phyloP scores from a whole-genome alignment of 1,284 basidiomycete species.

The Paramarasmius palmivorus region DNA sequence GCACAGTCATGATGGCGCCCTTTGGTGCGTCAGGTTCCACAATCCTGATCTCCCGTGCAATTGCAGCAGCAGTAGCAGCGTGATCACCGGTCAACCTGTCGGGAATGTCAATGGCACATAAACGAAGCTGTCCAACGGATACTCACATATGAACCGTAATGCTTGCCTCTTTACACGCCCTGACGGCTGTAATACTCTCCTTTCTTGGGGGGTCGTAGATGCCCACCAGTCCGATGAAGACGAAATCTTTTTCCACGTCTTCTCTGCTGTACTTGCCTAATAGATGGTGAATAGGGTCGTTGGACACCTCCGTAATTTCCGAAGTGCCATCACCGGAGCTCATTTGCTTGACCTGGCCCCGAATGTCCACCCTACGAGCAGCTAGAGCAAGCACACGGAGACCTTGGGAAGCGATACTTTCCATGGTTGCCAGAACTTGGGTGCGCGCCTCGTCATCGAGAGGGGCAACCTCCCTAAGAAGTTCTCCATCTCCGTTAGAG shows the following conservation, averaged over 20 bases:
- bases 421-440: constrained; percentile 47
- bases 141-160: constrained; percentile 67
- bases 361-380: constrained; percentile 20
- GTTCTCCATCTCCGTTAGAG: constrained; percentile 10
- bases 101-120: constrained; percentile 1
- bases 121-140: not conserved
- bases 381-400: constrained; percentile 43
- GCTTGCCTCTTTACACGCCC: constrained; percentile 61
- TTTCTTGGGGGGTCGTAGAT: constrained; percentile 73
- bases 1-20: constrained; percentile 52
- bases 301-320: no score
- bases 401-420: constrained; percentile 58
- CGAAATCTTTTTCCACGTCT: constrained; percentile 57
- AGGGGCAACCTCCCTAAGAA: constrained; percentile 14
- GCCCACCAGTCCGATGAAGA: constrained; percentile 64
- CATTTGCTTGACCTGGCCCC: not conserved
- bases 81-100: constrained; percentile 64
- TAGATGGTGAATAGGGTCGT: not conserved
- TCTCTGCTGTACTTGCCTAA: constrained; percentile 33
- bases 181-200: constrained; percentile 63
- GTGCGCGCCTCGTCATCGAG: constrained; percentile 36
- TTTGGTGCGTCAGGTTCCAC: constrained; percentile 64
- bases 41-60: constrained; percentile 62
- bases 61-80: constrained; percentile 62
- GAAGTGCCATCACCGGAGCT: not conserved